phyloP scores from a whole-genome alignment of 2,329 filamentous ascomycete genomes.

The Botryotinia convoluta region DNA sequence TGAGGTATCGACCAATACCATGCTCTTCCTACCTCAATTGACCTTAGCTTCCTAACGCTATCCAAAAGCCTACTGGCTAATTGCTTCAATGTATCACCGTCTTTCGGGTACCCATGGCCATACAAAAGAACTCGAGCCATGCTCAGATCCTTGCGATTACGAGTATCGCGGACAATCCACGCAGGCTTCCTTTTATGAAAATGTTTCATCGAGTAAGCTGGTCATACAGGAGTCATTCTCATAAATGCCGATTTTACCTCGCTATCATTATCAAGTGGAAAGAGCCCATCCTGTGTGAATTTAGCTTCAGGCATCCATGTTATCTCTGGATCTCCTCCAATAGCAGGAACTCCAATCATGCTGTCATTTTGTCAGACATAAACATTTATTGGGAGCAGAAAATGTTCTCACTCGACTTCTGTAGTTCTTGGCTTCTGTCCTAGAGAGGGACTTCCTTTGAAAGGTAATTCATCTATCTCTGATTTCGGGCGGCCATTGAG shows the following conservation, averaged over 20 bases:
- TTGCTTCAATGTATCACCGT: conserved; percentile 2
- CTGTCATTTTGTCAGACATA: neutral
- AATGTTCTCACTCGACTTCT: neutral
- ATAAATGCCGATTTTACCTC: neutral
- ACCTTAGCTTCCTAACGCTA: neutral
- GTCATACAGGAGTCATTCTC: neutral
- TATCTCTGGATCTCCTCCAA: neutral
- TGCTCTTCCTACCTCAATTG: neutral
- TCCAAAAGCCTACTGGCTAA: neutral
- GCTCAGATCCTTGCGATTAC: neutral
- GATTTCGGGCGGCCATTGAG: neutral
- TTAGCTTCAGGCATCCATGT: neutral
- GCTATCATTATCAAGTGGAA: neutral
- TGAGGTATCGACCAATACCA: neutral
- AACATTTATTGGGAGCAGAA: neutral
- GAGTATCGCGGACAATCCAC: neutral
- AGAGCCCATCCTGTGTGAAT: neutral
- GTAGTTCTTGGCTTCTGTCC: neutral
- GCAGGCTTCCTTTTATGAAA: neutral
- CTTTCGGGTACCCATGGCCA: neutral
- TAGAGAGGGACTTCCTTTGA: neutral
- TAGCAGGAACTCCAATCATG: neutral
- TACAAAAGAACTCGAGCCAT: conserved; percentile 2
- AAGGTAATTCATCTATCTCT: neutral
- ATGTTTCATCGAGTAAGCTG: neutral